Evolutionary conservation across 106 monocot species (phyloP).

Genomic region (Iris macrosiphon): DNA sequence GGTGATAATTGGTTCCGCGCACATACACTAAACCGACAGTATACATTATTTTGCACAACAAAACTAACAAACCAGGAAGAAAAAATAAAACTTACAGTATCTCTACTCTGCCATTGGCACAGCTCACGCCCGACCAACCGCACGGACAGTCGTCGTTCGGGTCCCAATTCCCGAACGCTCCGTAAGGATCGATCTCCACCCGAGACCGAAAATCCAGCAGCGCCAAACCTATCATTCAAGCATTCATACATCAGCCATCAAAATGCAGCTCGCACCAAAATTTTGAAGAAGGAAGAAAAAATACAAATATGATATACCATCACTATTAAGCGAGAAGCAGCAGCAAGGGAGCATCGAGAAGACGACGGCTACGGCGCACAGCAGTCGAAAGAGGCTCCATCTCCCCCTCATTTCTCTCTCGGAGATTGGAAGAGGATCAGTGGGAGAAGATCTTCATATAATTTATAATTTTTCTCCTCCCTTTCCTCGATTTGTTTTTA

Average conservation of each 20-base stretch:
- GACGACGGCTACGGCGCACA: too few species aligned
- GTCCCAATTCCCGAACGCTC: slow-evolving; percentile 54
- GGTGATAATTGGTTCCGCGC: too few species aligned
- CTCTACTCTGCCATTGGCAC: slow-evolving; percentile 64
- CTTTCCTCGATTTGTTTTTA: too few species aligned
- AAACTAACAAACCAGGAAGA: too few species aligned
- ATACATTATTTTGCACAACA: too few species aligned
- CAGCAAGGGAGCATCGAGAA: slow-evolving; percentile 23
- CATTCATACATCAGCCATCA: too few species aligned
- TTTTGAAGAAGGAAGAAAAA: background rate
- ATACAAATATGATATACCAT: slow-evolving; percentile 28
- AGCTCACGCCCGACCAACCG: slow-evolving; percentile 64
- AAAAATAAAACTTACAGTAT: slow-evolving; percentile 81
- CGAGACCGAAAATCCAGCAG: slow-evolving; percentile 59
- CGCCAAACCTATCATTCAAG: slow-evolving; percentile 54
- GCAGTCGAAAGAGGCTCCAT: slow-evolving; percentile 26
- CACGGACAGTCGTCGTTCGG: slow-evolving; percentile 47
- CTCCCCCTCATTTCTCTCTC: slow-evolving; percentile 23
- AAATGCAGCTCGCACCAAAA: slow-evolving; percentile 1
- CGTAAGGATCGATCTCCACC: slow-evolving; percentile 62
- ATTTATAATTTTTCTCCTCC: too few species aligned
- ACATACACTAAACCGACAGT: too few species aligned
- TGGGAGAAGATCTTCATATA: too few species aligned
- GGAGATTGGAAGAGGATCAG: too few species aligned
- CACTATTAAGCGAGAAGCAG: slow-evolving; percentile 49